These are phyloP conservation scores for Quercus parvula DNA, from an alignment of 306 rosid genomes.

Conservation along the genomic window DNA sequence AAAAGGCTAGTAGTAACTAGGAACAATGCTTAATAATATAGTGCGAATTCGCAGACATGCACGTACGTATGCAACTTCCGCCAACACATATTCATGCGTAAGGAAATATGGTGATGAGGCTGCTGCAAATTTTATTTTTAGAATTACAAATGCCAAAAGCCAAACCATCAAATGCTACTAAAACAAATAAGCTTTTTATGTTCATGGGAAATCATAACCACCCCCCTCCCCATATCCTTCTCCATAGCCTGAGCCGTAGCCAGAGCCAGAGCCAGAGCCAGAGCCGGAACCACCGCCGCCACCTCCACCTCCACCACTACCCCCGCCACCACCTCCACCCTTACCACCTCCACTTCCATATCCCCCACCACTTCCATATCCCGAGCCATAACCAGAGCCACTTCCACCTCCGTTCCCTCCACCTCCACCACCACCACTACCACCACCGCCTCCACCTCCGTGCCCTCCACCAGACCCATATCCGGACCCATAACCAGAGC, in stretches of 20 bases:
- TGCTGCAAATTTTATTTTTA: conserved; percentile 35
- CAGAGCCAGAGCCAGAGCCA: conserved; percentile 51
- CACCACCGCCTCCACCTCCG: conserved; percentile 20
- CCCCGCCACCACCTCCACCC: conserved; percentile 33
- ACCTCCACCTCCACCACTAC: conserved; percentile 16
- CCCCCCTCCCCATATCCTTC: conserved; percentile 7
- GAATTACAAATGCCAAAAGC: not conserved
- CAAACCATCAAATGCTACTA: not conserved
- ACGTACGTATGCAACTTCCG: conserved; percentile 6
- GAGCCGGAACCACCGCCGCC: conserved; percentile 34
- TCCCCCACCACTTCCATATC: conserved; percentile 44
- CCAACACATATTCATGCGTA: conserved; percentile 16
- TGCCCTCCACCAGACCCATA: conserved; percentile 19
- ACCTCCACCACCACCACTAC: conserved; percentile 25
- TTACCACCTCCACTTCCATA: conserved; percentile 24
- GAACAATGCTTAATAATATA: not conserved
- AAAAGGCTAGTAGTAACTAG: not conserved
- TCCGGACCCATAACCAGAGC: conserved; percentile 41
- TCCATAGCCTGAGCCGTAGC: conserved; percentile 27
- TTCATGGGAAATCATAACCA: conserved; percentile 36
- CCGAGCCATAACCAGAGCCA: conserved; percentile 37
- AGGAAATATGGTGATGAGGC: conserved; percentile 2
- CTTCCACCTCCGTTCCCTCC: conserved; percentile 33
- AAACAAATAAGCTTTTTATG: not conserved
- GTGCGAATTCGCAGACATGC: conserved; percentile 1